Base-by-base conservation (phyloP, 805 yeast genomes). In the Candida coquimbonensis region DNA sequence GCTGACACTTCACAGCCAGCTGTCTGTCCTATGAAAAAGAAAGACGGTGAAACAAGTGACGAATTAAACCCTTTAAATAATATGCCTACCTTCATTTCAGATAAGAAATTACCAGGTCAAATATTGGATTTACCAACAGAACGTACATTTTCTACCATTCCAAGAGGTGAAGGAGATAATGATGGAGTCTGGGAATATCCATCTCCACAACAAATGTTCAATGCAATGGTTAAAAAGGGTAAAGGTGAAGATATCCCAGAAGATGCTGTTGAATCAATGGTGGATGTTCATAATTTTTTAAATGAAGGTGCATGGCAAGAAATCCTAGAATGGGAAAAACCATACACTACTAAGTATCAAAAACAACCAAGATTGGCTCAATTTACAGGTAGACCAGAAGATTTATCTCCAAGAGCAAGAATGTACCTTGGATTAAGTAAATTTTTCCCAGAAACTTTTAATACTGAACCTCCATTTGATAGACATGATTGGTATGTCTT, bases 221-320 rank as follows among this genome's bases (percentile, higher is more conserved):
- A 91, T 59, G 99, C 99, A 12, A 91, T 93, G 98, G 69, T 89
- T 26, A 80, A 91, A 52, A 93, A 93, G 68, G 96, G 96, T 19
- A 91, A 93, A 59, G 81, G 77, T 3, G 84, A 87, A 39, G 95
- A 83, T 40, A 77, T 91, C 44, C 95, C 91, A 3, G 98, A 90
- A 62, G 96, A 88, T 52, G 96, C 96, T 1, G 97, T 93, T 4
- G 96, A 87, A 55, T 77, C 87, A 40, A 93, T 93, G 99, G 99
- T 93, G 25, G 91, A 84, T 53, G 95, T 93, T 39, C 99, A 93
- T 66, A 93, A 93, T 65, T 93, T 90, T 60, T 67, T 93, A 52
- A 93, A 93, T 64, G 99, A 93, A 63, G 96, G 96, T 13, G 97
- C 97, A 11, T 93, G 99, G 99, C 78, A 78, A 49, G 96, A 93